Evolutionary conservation across 805 yeast genomes (phyloP), one percentile per base, ranked within the genome.

Genomic region (Nakazawaea holstii): DNA sequence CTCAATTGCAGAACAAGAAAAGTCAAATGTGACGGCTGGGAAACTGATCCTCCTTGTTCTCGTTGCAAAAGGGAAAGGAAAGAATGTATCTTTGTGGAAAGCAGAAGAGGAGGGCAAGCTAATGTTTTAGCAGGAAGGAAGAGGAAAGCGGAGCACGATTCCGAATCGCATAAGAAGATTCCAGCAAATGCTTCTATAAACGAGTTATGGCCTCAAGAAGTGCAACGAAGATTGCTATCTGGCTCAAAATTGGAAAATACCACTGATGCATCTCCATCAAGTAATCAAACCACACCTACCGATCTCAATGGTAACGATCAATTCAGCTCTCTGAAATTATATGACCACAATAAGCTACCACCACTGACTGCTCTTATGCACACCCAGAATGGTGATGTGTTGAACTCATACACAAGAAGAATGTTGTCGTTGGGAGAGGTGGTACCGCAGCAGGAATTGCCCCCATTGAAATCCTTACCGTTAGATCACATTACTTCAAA

Each of bases 1-100:
- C 65, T 87, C 42, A 87, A 82, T 64, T 91, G 98, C 61, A 76
- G 97, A 14, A 77, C 81, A 6, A 75, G 95, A 37, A 92, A 91
- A 58, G 87, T 88, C 38, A 82, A 81, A 57, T 91, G 98, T 68
- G 95, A 89, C 59, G 84, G 80, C 43, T 74, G 74, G 51, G 95
- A 95, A 0, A 71, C 73, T 39, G 80, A 79, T 4, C 94, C 95
- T 3, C 94, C 95, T 3, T 91, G 98, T 70, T 82, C 79, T 2
- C 68, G 97, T 43, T 91, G 98, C 58, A 73, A 76, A 51, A 72
- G 97, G 39, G 97, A 91, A 59, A 71, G 95, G 13, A 79, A 78
- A 54, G 89, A 84, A 55, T 91, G 98, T 65, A 81, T 83, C 13
- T 80, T 87, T 59, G 75, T 71, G 8, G 73, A 70, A 35, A 44